phyloP scores from a whole-genome alignment of 192 early-diverging fungal genomes.

The Backusella morwellensis region DNA sequence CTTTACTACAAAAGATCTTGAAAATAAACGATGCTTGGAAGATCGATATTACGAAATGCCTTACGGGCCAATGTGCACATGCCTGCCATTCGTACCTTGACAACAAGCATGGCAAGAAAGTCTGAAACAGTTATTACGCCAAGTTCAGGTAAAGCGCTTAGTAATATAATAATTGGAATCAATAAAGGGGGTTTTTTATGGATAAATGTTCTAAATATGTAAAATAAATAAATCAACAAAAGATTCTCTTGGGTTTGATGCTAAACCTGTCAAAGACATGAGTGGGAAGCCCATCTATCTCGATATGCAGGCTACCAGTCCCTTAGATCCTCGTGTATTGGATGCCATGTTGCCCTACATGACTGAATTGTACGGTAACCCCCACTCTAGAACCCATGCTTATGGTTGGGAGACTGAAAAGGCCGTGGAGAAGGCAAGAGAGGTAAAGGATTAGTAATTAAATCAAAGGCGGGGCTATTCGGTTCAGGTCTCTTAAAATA shows the following conservation, averaged over 20 bases:
- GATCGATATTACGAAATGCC: not conserved
- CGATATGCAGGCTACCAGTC: slow-evolving; percentile 93
- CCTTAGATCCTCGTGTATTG: slow-evolving; percentile 88
- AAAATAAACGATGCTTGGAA: not conserved
- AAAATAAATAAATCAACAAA: not conserved
- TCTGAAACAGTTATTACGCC: not conserved
- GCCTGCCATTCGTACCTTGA: slow-evolving; percentile 5
- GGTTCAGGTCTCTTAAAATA: not conserved
- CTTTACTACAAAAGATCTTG: not conserved
- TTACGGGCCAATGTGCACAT: not conserved
- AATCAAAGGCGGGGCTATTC: not conserved
- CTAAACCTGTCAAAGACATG: slow-evolving; percentile 32
- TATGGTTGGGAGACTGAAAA: slow-evolving; percentile 97
- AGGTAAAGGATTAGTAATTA: slow-evolving; percentile 45
- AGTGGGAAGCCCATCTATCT: slow-evolving; percentile 81
- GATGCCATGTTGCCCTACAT: slow-evolving; percentile 94
- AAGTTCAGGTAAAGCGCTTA: not conserved
- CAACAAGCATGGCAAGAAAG: not conserved
- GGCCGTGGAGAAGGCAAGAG: slow-evolving; percentile 83
- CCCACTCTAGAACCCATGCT: slow-evolving; percentile 94
- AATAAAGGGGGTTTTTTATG: not conserved
- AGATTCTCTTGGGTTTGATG: slow-evolving; percentile 54
- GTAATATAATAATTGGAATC: not conserved
- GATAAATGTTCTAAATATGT: not conserved
- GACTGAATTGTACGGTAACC: slow-evolving; percentile 92